Conservation (phyloP, 228 moss, liverwort and hornwort species). For the Sphagnum magellanicum region DNA sequence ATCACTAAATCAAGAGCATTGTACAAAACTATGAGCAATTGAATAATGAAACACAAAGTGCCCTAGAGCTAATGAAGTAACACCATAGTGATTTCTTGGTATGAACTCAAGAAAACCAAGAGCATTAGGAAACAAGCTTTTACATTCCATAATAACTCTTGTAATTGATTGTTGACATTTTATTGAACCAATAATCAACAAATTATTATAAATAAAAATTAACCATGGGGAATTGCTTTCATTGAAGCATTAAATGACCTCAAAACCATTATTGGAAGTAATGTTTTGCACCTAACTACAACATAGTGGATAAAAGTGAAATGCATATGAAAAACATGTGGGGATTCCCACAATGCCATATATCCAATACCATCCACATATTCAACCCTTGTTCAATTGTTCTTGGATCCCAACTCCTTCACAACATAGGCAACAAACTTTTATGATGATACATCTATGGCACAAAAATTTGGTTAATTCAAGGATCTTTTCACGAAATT, state of each 20-base stretch:
- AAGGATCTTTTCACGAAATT: conserved; percentile 90
- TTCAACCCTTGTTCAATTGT: conserved; percentile 91
- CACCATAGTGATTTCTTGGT: too few relatives aligned
- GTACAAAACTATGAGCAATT: too few relatives aligned
- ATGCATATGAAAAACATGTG: too few relatives aligned
- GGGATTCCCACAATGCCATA: conserved; percentile 75
- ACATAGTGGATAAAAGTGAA: too few relatives aligned
- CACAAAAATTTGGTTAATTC: conserved; percentile 79
- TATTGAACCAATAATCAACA: conserved; percentile 49
- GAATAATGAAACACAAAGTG: too few relatives aligned
- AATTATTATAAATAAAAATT: neutral
- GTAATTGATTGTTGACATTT: conserved; percentile 72
- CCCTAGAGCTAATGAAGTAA: too few relatives aligned
- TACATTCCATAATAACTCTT: conserved; percentile 73
- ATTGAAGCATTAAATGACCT: too few relatives aligned
- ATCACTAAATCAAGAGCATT: too few relatives aligned
- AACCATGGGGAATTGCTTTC: too few relatives aligned
- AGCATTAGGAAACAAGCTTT: conserved; percentile 92
- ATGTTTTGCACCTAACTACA: too few relatives aligned
- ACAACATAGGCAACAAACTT: conserved; percentile 73
- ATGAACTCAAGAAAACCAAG: too few relatives aligned
- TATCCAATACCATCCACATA: conserved; percentile 92
- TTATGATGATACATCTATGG: conserved; percentile 71
- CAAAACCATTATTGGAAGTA: too few relatives aligned
- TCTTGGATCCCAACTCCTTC: conserved; percentile 85